Evolutionary conservation across 805 yeast genomes (phyloP).

Genomic region (Schizosaccharomyces osmophilus): DNA sequence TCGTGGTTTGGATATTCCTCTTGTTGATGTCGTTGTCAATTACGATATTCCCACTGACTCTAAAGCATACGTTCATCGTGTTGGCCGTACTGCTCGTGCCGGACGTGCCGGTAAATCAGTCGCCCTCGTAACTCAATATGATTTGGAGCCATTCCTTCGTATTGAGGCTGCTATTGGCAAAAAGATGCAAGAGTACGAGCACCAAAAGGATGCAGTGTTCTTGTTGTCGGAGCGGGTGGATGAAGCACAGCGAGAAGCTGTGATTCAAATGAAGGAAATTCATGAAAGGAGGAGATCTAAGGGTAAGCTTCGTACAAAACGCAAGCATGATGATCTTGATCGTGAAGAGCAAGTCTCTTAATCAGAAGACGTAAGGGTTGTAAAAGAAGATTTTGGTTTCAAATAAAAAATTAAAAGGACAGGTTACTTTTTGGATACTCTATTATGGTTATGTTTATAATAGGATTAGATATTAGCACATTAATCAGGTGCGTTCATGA

Average conservation of each 20-base stretch:
- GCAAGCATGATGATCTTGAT: constrained; percentile 23
- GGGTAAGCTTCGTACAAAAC: constrained; percentile 17
- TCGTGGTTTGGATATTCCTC: constrained; percentile 97
- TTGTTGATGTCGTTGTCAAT: constrained; percentile 89
- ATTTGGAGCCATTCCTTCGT: constrained; percentile 63
- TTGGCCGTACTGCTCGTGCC: constrained; percentile 89
- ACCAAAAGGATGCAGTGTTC: constrained; percentile 51
- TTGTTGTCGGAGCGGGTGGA: constrained; percentile 71
- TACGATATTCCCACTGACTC: constrained; percentile 90
- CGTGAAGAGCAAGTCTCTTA: constrained; percentile 16
- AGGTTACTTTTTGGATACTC: neutral
- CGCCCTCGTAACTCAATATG: constrained; percentile 82
- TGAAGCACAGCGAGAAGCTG: constrained; percentile 75
- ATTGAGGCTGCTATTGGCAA: constrained; percentile 71
- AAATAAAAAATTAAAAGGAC: neutral
- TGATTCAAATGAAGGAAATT: constrained; percentile 47
- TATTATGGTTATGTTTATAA: neutral
- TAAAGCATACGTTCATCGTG: constrained; percentile 96
- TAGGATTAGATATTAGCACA: neutral
- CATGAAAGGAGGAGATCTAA: constrained; percentile 13
- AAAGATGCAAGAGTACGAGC: constrained; percentile 62
- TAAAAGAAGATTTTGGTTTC: neutral
- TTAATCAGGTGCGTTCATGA: neutral
- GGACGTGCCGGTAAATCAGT: constrained; percentile 74
- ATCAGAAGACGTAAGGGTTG: neutral